A percentile compares a stretch with the other conserved stretches of the same genome.
Conservation (phyloP, 495 filamentous ascomycete species). For the Poronia punctata region DNA sequence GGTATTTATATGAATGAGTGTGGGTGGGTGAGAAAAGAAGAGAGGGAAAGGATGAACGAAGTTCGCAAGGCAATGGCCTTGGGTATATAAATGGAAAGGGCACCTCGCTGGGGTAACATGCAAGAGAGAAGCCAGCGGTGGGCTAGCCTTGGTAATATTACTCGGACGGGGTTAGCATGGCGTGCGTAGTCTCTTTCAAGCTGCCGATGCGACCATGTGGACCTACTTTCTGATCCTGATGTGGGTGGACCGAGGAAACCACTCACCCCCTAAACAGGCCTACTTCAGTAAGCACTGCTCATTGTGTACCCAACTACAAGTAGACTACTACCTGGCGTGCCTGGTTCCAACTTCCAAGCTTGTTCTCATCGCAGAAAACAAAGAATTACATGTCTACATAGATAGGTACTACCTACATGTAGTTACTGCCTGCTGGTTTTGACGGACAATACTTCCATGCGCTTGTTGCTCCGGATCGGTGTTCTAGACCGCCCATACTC, state of each 20-base stretch:
- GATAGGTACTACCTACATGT: no score
- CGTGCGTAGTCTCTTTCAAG: slow-evolving; percentile 1
- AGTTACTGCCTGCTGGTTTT: no score
- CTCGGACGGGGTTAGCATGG: neutral
- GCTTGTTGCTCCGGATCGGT: no score
- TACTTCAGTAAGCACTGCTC: no score
- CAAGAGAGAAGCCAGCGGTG: neutral
- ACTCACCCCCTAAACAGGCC: no score
- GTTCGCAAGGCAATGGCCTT: slow-evolving; percentile 12
- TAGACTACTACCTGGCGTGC: no score
- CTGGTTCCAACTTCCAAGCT: no score
- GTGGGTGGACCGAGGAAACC: slow-evolving; percentile 5
- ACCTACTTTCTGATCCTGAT: slow-evolving; percentile 4
- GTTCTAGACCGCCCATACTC: no score
- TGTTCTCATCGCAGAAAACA: no score
- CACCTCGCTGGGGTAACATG: neutral
- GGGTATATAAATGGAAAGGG: slow-evolving; percentile 31
- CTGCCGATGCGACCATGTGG: slow-evolving; percentile 3
- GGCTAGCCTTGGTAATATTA: neutral
- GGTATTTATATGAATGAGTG: slow-evolving; percentile 37
- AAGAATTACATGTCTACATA: no score
- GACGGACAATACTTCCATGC: no score
- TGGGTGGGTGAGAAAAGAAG: slow-evolving; percentile 35
- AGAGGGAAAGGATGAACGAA: slow-evolving; percentile 23
- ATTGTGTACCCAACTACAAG: neutral